Evolutionary conservation across 495 filamentous ascomycete genomes (phyloP).

Genomic region (Aspergillus cristatus): DNA sequence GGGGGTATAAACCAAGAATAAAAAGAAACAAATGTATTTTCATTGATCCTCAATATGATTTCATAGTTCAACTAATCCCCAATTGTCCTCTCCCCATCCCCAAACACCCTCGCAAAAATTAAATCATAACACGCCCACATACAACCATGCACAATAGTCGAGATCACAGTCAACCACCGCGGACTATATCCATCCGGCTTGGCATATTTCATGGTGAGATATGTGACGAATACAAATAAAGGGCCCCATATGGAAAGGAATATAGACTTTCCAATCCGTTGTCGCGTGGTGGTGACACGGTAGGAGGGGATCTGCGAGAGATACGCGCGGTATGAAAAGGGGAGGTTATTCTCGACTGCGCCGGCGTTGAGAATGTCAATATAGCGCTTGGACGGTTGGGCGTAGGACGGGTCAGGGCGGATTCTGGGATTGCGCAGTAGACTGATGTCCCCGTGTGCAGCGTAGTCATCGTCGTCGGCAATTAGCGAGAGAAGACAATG

Average conservation of each 20-base stretch:
- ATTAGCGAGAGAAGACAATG: conserved; percentile 53
- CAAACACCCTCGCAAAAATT: conserved; percentile 58
- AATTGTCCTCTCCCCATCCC: conserved; percentile 78
- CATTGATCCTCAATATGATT: no score
- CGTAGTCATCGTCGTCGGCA: conserved; percentile 7
- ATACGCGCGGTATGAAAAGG: conserved; percentile 61
- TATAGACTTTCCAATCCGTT: conserved; percentile 53
- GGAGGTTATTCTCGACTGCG: conserved; percentile 67
- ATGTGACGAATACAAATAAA: conserved; percentile 39
- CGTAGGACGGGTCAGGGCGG: conserved; percentile 57
- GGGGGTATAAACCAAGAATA: no score
- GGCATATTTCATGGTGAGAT: conserved; percentile 36
- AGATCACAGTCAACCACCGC: conserved; percentile 48
- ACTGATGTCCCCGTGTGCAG: not conserved
- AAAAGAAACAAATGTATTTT: no score
- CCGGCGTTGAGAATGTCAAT: conserved; percentile 67
- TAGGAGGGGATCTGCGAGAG: conserved; percentile 59
- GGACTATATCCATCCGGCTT: conserved; percentile 59
- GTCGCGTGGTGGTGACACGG: conserved; percentile 52
- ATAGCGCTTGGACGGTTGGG: conserved; percentile 78
- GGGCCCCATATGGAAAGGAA: conserved; percentile 57
- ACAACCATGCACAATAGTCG: conserved; percentile 36
- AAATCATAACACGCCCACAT: conserved; percentile 73
- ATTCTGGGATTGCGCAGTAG: conserved; percentile 6
- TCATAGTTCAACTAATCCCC: no score